Evolutionary conservation across 2,329 filamentous ascomycete species (phyloP).

Genomic region (Macroventuria anomochaeta): DNA sequence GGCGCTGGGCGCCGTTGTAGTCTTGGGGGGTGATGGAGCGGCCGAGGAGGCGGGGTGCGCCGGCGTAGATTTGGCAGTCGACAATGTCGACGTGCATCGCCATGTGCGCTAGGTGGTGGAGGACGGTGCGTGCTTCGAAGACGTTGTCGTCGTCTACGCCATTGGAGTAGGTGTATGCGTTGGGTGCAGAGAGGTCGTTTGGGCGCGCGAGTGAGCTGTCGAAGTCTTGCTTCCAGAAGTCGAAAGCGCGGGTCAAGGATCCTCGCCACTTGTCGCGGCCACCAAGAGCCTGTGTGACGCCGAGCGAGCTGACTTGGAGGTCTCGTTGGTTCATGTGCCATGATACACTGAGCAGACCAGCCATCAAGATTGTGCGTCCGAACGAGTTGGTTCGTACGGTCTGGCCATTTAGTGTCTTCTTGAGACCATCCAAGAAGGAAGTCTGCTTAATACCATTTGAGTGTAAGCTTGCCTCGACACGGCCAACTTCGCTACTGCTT

Average conservation of each 20-base stretch:
- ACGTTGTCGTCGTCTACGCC: constrained; percentile 68
- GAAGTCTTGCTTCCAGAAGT: constrained; percentile 92
- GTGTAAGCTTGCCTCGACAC: constrained; percentile 80
- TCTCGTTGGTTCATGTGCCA: constrained; percentile 99
- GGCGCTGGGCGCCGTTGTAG: constrained; percentile 76
- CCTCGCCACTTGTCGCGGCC: constrained; percentile 91
- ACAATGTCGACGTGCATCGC: constrained; percentile 96
- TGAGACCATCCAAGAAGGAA: constrained; percentile 89
- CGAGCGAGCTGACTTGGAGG: constrained; percentile 86
- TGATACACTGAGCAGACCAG: constrained; percentile 87
- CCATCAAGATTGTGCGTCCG: constrained; percentile 91
- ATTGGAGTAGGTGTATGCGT: constrained; percentile 41
- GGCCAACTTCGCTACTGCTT: constrained; percentile 82
- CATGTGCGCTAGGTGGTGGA: constrained; percentile 96
- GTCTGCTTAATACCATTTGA: constrained; percentile 83
- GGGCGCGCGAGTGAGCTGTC: constrained; percentile 76
- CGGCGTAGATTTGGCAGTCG: constrained; percentile 95
- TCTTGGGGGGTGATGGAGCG: constrained; percentile 84
- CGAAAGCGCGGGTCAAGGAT: constrained; percentile 84
- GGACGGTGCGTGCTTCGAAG: constrained; percentile 85
- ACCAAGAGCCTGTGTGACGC: constrained; percentile 78
- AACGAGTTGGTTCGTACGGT: constrained; percentile 91
- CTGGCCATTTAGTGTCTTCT: constrained; percentile 84
- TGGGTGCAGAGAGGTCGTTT: constrained; percentile 39
- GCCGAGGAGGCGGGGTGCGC: constrained; percentile 83